These are phyloP conservation scores for Malassezia sp. DNA, from an alignment of 1,284 basidiomycete genomes.

Conservation along the genomic window DNA sequence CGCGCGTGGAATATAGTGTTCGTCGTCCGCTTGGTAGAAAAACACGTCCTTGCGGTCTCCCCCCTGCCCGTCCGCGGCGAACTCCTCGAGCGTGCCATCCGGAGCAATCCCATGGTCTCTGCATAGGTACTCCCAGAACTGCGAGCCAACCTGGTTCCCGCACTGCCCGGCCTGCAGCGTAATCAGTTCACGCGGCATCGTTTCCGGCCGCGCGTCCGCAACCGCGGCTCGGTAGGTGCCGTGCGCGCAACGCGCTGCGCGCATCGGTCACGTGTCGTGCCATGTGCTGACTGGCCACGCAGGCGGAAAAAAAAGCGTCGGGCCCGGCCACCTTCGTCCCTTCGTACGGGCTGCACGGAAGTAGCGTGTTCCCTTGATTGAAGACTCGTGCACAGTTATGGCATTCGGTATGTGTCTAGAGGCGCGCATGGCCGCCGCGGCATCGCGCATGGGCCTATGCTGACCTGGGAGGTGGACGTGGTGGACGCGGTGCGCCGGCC, in stretches of 20 bases:
- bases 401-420: conserved; percentile 15
- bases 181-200: conserved; percentile 44
- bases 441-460: too few relatives aligned
- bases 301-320: conserved; percentile 10
- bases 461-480: conserved; percentile 34
- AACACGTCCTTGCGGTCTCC: conserved; percentile 93
- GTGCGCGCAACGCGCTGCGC: conserved; percentile 9
- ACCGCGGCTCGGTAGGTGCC: neutral
- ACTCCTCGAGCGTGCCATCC: conserved; percentile 44
- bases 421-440: too few relatives aligned
- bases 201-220: too few relatives aligned
- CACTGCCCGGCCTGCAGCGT: conserved; percentile 46
- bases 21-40: conserved; percentile 99
- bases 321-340: conserved; percentile 1
- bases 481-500: conserved; percentile 26
- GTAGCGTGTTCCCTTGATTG: neutral
- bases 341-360: conserved; percentile 5
- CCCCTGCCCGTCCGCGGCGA: conserved; percentile 33
- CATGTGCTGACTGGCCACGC: too few relatives aligned
- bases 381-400: conserved; percentile 2
- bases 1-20: conserved; percentile 94
- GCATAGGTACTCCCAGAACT: conserved; percentile 47
- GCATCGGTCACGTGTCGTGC: conserved; percentile 9
- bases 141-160: conserved; percentile 45
- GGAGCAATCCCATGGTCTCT: conserved; percentile 42